Percentiles rank a stretch among this genome's conserved stretches.
Evolutionary conservation across 2,329 filamentous ascomycete genomes (phyloP).

Genomic region (Beauveria sp.): DNA sequence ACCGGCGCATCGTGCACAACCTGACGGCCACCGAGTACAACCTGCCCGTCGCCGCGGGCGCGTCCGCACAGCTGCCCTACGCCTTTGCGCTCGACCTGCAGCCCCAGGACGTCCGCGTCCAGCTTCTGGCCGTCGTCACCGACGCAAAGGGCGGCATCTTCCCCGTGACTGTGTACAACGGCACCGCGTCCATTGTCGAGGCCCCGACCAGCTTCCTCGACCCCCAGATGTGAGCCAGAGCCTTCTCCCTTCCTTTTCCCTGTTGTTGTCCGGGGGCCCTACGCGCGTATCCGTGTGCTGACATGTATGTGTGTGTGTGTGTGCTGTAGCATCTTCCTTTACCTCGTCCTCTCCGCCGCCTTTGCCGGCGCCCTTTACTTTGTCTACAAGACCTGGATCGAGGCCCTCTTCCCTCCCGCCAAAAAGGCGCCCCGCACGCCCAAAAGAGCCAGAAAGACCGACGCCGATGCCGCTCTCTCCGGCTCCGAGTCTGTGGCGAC

Average conservation of each 20-base stretch:
- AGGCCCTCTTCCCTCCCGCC: constrained; percentile 87
- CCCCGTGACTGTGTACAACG: constrained; percentile 73
- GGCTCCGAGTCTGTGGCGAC: constrained; percentile 65
- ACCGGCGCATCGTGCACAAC: constrained; percentile 66
- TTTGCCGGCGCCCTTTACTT: constrained; percentile 85
- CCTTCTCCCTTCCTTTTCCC: neutral
- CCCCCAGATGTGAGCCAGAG: constrained; percentile 76
- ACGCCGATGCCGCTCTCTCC: constrained; percentile 53
- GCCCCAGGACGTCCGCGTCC: constrained; percentile 78
- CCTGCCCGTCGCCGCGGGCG: constrained; percentile 65
- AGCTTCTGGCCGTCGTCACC: constrained; percentile 66
- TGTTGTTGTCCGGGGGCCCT: no score
- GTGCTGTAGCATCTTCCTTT: constrained; percentile 78
- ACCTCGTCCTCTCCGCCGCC: constrained; percentile 74
- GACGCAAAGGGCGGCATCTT: constrained; percentile 61
- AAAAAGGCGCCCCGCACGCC: constrained; percentile 56
- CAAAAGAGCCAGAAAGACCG: constrained; percentile 60
- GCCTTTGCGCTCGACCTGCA: constrained; percentile 86
- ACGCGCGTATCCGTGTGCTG: neutral
- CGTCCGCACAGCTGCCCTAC: constrained; percentile 71
- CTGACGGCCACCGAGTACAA: constrained; percentile 71
- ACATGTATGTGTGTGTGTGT: neutral
- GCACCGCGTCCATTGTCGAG: constrained; percentile 80
- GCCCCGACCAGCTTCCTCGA: constrained; percentile 87
- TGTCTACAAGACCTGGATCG: constrained; percentile 97